phyloP scores from a whole-genome alignment of 257 asterid genomes.

The Nicotiana attenuata region DNA sequence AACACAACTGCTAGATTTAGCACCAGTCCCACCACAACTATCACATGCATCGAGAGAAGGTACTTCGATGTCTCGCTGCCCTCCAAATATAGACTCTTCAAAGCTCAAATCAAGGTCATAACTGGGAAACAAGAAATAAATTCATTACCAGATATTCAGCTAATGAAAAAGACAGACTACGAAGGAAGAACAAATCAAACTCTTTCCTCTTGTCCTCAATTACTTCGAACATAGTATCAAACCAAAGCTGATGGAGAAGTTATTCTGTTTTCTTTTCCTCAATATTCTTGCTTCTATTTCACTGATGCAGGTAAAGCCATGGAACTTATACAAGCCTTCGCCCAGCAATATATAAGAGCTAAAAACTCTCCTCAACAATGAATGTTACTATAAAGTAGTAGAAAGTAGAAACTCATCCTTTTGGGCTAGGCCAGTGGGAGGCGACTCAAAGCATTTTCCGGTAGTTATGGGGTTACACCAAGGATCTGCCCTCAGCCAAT shows the following conservation, averaged over 20 bases:
- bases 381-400: neutral
- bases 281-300: neutral
- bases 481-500: no score
- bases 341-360: neutral
- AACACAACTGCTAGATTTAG: constrained; percentile 61
- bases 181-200: neutral
- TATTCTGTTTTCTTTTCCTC: neutral
- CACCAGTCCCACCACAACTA: constrained; percentile 84
- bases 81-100: constrained; percentile 85
- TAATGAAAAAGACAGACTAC: neutral
- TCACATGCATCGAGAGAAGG: constrained; percentile 61
- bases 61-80: constrained; percentile 62
- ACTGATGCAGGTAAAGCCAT: constrained; percentile 1
- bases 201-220: neutral
- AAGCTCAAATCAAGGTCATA: constrained; percentile 72
- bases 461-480: no score
- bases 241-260: neutral
- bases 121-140: constrained; percentile 34
- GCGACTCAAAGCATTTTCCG: no score
- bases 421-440: no score
- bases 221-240: neutral
- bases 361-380: neutral
- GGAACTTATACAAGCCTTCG: neutral
- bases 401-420: no score
- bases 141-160: neutral